Evolutionary conservation across 495 filamentous ascomycete genomes (phyloP).

Genomic region (Penicillium manginii): DNA sequence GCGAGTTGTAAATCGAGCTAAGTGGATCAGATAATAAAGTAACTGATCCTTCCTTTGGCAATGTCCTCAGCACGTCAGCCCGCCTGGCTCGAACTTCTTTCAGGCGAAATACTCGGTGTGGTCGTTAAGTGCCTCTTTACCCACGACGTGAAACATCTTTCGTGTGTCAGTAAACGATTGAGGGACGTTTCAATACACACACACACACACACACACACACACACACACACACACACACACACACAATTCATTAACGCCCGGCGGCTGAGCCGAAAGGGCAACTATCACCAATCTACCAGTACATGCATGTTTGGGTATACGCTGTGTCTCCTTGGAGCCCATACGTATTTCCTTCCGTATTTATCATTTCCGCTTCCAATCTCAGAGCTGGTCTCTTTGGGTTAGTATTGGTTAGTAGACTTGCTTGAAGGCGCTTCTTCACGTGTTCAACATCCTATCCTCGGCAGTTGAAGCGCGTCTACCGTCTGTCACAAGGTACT

Average conservation of each 20-base stretch:
- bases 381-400: slow-evolving; percentile 28
- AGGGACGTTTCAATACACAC: slow-evolving; percentile 14
- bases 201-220: no score
- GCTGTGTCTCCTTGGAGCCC: slow-evolving; percentile 29
- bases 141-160: slow-evolving; percentile 3
- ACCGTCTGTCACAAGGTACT: no score
- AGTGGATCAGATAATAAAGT: no score
- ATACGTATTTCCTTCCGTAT: slow-evolving; percentile 24
- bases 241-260: no score
- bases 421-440: no score
- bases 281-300: no score
- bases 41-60: no score
- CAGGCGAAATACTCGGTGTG: background rate
- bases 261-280: no score
- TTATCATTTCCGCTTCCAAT: slow-evolving; percentile 27
- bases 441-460: no score
- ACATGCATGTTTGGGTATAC: slow-evolving; percentile 29
- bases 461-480: no score
- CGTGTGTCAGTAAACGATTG: slow-evolving; percentile 10
- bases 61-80: background rate
- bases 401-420: slow-evolving; percentile 35
- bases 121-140: background rate
- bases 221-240: slow-evolving; percentile 41
- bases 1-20: no score
- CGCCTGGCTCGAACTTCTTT: background rate